Conservation (phyloP, 306 rosid species). For the Medicago arabica region DNA sequence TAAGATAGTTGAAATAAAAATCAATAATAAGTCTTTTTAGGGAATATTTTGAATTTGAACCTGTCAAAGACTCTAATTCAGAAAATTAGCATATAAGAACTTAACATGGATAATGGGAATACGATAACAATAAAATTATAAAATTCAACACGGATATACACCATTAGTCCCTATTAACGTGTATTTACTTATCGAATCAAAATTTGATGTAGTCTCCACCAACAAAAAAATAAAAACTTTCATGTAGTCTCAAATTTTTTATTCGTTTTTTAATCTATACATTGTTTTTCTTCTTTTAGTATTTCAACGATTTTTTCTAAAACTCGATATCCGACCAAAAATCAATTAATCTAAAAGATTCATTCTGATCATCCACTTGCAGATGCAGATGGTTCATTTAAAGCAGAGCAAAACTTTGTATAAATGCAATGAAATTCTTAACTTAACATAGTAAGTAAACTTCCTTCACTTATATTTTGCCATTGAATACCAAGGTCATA, state of each 20-base stretch:
- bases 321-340: too few species aligned
- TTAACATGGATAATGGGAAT: background rate
- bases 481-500: slow-evolving; percentile 30
- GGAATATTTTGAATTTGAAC: background rate
- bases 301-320: background rate
- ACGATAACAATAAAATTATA: too few species aligned
- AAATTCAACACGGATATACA: background rate
- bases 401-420: too few species aligned
- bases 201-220: background rate
- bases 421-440: too few species aligned
- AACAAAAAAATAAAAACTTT: too few species aligned
- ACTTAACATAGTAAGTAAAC: too few species aligned
- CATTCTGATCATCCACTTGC: too few species aligned
- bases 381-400: too few species aligned
- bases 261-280: background rate
- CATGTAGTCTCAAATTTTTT: background rate
- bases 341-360: too few species aligned
- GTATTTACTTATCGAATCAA: background rate
- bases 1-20: background rate
- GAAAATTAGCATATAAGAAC: background rate
- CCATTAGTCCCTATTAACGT: background rate
- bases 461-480: background rate
- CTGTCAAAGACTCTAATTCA: background rate
- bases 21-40: background rate
- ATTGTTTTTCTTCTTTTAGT: background rate